These are phyloP conservation scores for Diaporthe velutina DNA, from an alignment of 2,329 filamentous ascomycete genomes.

Conservation along the genomic window DNA sequence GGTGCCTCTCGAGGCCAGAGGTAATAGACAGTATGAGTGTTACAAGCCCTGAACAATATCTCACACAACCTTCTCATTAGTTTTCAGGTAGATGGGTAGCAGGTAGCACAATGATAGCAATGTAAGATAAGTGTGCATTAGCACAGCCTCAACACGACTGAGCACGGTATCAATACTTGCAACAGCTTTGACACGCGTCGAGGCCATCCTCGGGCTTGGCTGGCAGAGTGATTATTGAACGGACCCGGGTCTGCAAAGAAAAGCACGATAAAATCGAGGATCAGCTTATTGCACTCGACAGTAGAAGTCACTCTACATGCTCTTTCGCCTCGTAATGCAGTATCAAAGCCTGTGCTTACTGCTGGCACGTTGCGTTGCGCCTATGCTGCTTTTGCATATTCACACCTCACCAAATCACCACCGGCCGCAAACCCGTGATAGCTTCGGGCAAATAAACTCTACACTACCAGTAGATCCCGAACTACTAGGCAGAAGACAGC, in stretches of 20 bases:
- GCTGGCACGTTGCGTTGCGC: too few relatives aligned
- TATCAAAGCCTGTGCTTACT: too few relatives aligned
- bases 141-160: neutral
- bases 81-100: too few relatives aligned
- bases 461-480: slow-evolving; percentile 17
- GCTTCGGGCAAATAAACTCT: slow-evolving; percentile 9
- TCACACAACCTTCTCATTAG: too few relatives aligned
- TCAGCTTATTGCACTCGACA: neutral
- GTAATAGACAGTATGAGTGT: too few relatives aligned
- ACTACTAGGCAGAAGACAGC: neutral
- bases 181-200: neutral
- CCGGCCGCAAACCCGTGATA: neutral
- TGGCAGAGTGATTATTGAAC: neutral
- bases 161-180: neutral
- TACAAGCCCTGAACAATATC: too few relatives aligned
- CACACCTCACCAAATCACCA: neutral
- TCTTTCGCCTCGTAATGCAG: neutral
- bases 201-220: neutral
- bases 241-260: slow-evolving; percentile 20
- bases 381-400: neutral
- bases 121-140: neutral
- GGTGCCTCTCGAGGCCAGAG: neutral
- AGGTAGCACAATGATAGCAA: neutral
- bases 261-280: neutral
- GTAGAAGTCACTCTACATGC: slow-evolving; percentile 3